phyloP scores from a whole-genome alignment of 192 early-diverging fungal species.

The Phycomyces nitens region DNA sequence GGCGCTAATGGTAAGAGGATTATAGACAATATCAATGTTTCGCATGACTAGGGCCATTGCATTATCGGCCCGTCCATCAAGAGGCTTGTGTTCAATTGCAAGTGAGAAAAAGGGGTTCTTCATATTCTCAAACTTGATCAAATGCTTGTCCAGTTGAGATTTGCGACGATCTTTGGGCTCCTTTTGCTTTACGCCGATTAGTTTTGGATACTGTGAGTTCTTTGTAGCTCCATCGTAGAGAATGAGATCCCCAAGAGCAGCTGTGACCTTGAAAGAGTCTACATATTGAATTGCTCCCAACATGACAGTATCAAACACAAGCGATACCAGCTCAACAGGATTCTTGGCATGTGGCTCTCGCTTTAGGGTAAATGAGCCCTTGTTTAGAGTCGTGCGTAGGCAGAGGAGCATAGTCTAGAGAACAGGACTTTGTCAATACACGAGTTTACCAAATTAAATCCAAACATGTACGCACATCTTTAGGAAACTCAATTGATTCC shows the following conservation, averaged over 20 bases:
- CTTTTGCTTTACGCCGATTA: constrained; percentile 52
- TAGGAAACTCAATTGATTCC: constrained; percentile 53
- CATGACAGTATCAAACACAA: constrained; percentile 64
- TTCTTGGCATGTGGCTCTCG: constrained; percentile 44
- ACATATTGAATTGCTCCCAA: constrained; percentile 54
- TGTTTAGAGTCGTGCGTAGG: constrained; percentile 61
- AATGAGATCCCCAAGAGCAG: constrained; percentile 59
- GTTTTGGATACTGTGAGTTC: constrained; percentile 50
- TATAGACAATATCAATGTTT: constrained; percentile 88
- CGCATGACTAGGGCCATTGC: constrained; percentile 80
- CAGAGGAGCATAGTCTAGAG: constrained; percentile 58
- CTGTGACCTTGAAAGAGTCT: constrained; percentile 49
- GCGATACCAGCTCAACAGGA: constrained; percentile 45
- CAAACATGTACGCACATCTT: constrained; percentile 52
- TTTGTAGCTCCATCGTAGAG: constrained; percentile 61
- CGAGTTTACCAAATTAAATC: neutral
- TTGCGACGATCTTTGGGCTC: constrained; percentile 11
- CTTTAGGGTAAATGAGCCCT: constrained; percentile 80
- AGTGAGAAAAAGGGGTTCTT: constrained; percentile 67
- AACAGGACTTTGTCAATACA: constrained; percentile 4
- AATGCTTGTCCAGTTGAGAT: constrained; percentile 6
- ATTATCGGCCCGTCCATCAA: constrained; percentile 88
- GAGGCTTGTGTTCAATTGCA: constrained; percentile 81
- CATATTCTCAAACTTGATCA: constrained; percentile 9
- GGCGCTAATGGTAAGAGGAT: constrained; percentile 69